Base-by-base conservation (phyloP, 768 basidiomycete genomes). In the Rhodotorula babjevae region DNA sequence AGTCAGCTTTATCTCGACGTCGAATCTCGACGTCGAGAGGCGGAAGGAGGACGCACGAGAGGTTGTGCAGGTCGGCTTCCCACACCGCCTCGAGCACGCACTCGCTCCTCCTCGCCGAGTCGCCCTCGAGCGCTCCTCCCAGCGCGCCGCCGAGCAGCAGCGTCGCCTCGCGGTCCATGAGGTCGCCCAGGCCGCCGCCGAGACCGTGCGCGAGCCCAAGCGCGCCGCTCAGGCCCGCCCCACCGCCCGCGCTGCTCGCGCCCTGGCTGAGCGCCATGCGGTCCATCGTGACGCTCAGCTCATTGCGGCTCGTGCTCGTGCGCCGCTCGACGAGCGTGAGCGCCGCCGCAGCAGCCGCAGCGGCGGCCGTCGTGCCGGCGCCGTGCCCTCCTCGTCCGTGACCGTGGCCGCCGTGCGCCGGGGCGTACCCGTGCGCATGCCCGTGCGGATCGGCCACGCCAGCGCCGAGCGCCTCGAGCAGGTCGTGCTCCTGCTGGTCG, bases 271-370 rank as follows among this genome's bases (percentile, higher is more conserved):
- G 82, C 25, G 83, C 87, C 88, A 89, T 88, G 53, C 87, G 84
- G 77, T 90, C 87, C 84, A 89, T 82, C 12, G 86, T 87, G 36
- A 85, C 80, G 70, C 85, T 87, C 55, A 87, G 78, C 25, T 78
- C 77, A 60, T 77, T 77, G 19, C 78, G 67, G 16, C 73, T 72
- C 58, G 63, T 33, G 44, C 57, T 67, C 50, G 57, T 52, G 10
- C 73, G 46, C 0, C 73, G 61, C 36, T 70, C 58, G 18, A 10
- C 18, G 57, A 12, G 31, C 29, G 11, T 16, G 11, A 27, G 19
- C 10, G 29, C 44, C 31, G 40, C 36, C 36, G 36, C 36, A 9
- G 36, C 36, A 9, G 36, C 9, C 36, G 36, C 36, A 4, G 36
- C 36, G 9, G 5, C 9, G 5, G 36, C 36, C 36, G 36, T 9